Base-by-base conservation (phyloP, 2,329 filamentous ascomycete genomes). In the Colletotrichum cereale region DNA sequence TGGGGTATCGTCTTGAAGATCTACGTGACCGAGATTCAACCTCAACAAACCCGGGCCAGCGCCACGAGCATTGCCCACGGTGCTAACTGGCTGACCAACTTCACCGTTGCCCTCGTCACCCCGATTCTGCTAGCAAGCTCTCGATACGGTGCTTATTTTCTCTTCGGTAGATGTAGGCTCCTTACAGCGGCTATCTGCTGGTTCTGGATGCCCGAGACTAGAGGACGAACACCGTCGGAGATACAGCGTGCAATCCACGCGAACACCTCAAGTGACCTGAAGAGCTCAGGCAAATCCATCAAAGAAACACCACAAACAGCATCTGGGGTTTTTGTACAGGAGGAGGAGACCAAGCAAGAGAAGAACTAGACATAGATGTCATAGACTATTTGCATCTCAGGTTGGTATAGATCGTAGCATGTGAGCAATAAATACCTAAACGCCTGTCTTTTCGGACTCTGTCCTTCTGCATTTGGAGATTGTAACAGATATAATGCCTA, bases 1-100 rank as follows among this genome's bases (percentile, higher is more conserved):
- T 62, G 31, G n/a, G 52, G 40, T 24, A 60, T 60, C 36, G 56
- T 60, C 16, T 14, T 40, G 36, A 60, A 60, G 24, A 60, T 44
- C 40, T 60, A 60, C 26, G 60, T 31, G 34, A 26, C 31, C 47
- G 60, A 53, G 24, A 53, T 62, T 14, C 47, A 62, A 26, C 44
- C 44, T 26, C 44, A 48, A 48, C n/a, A 48, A 48, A 48, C 44
- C 44, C 44, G 44, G 44, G 44, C 44, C 44, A 48, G 44, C n/a
- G n/a, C 44, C 44, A 48, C 44, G n/a, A 48, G 44, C 44, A 48
- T 48, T 48, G 44, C 44, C 44, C 44, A 48, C n/a, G 44, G 44
- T 48, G n/a, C 44, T 26, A 48, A 48, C 44, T 48, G 44, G 44
- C 21, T 48, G 44, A 48, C 44, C 44, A 48, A 24, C 44, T 48